Conservation (phyloP, 2,329 filamentous ascomycete species). For the Lasiodiplodia gonubiensis region DNA sequence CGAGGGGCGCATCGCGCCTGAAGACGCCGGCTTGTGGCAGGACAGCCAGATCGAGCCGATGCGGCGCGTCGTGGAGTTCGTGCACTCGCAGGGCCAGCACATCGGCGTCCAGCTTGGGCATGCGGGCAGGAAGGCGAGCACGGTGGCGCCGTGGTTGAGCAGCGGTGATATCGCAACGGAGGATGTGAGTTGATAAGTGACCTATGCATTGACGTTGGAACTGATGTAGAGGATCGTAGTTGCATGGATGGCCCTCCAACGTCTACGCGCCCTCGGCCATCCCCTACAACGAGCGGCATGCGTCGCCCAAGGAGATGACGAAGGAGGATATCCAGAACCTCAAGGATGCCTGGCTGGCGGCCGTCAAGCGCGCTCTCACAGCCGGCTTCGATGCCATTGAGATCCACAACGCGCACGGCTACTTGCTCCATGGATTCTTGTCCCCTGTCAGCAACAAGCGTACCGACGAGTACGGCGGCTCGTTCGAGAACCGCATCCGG, state of each 20-base stretch:
- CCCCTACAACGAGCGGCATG: constrained; percentile 66
- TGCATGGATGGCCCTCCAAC: constrained; percentile 61
- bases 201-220: neutral
- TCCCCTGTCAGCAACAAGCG: constrained; percentile 73
- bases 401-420: constrained; percentile 81
- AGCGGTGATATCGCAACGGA: constrained; percentile 60
- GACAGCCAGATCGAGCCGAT: constrained; percentile 80
- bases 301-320: constrained; percentile 70
- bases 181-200: constrained; percentile 37
- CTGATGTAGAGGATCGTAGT: constrained; percentile 34
- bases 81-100: constrained; percentile 77
- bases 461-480: constrained; percentile 70
- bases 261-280: constrained; percentile 64
- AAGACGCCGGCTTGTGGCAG: constrained; percentile 81
- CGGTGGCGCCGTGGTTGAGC: constrained; percentile 68
- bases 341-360: constrained; percentile 66
- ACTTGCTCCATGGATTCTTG: constrained; percentile 73
- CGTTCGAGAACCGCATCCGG: constrained; percentile 73
- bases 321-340: constrained; percentile 69
- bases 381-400: constrained; percentile 81
- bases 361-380: constrained; percentile 59
- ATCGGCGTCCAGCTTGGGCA: constrained; percentile 83
- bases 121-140: constrained; percentile 70
- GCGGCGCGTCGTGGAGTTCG: constrained; percentile 74
- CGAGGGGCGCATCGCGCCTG: constrained; percentile 81